These are phyloP conservation scores for Scutellaria minor DNA, from an alignment of 257 asterid genomes.

Conservation along the genomic window DNA sequence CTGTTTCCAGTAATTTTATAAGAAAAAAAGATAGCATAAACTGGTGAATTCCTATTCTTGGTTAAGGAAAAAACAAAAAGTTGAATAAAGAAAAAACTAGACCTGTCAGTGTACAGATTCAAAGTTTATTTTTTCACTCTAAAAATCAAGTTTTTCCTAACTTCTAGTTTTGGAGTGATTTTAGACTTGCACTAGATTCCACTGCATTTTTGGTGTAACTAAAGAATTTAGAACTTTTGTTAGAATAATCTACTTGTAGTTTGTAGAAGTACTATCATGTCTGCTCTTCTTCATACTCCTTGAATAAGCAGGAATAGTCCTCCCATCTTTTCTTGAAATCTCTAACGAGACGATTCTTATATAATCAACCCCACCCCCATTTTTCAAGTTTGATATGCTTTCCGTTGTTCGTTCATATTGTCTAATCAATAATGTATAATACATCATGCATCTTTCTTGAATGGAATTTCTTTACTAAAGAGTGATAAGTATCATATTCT, in stretches of 20 bases:
- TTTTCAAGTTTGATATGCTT: not conserved
- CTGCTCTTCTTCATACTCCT: not conserved
- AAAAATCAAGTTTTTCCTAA: not conserved
- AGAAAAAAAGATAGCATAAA: not conserved
- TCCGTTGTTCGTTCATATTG: not conserved
- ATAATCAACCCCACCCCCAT: too few species aligned
- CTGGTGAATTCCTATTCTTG: not conserved
- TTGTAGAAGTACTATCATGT: not conserved
- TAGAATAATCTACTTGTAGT: not conserved
- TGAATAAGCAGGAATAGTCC: not conserved
- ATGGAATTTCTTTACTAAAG: not conserved
- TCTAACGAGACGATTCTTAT: not conserved
- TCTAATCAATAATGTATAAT: not conserved
- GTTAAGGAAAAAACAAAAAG: not conserved
- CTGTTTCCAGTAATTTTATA: not conserved
- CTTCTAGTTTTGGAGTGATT: not conserved
- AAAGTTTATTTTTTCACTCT: not conserved
- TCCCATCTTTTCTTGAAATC: not conserved
- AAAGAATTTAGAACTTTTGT: not conserved
- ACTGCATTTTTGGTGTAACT: not conserved
- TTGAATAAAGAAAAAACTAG: not conserved
- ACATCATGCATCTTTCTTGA: not conserved
- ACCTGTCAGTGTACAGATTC: too few species aligned
- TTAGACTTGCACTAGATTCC: not conserved
- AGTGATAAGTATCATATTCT: not conserved